A percentile compares a stretch with the other conserved stretches of the same genome.
Evolutionary conservation across 2,329 filamentous ascomycete species (phyloP).

Genomic region (Penicillium sclerotigenum): DNA sequence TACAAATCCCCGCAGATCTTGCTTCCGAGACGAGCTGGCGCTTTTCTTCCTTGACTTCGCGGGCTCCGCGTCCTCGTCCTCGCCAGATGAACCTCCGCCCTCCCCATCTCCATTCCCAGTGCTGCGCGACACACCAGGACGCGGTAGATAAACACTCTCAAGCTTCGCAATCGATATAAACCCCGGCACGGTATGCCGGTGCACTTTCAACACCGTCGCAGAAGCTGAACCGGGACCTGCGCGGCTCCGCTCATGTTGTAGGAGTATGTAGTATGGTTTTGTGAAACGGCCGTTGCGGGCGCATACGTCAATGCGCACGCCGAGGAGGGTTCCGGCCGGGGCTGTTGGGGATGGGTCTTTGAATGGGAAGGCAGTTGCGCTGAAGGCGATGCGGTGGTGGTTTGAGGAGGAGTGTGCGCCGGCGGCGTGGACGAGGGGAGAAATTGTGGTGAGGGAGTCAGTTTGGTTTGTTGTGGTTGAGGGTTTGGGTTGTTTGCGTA

Average conservation of each 20-base stretch:
- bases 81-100: not conserved
- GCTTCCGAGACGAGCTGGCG: constrained; percentile 19
- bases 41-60: constrained; percentile 13
- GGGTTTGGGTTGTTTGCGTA: constrained; percentile 18
- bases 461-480: constrained; percentile 9
- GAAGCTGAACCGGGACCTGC: constrained; percentile 5
- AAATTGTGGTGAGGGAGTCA: constrained; percentile 30
- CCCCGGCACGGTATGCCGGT: constrained; percentile 46
- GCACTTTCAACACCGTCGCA: constrained; percentile 31
- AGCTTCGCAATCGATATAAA: constrained; percentile 43
- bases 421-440: constrained; percentile 32
- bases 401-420: constrained; percentile 37
- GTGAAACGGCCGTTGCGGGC: constrained; percentile 38
- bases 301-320: constrained; percentile 44
- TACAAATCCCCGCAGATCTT: constrained; percentile 39
- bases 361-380: constrained; percentile 47
- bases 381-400: constrained; percentile 45
- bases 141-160: constrained; percentile 37
- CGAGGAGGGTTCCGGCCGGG: constrained; percentile 32
- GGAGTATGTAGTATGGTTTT: constrained; percentile 45
- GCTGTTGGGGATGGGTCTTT: constrained; percentile 41
- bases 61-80: constrained; percentile 15
- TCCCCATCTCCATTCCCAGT: not conserved
- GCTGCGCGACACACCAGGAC: not conserved
- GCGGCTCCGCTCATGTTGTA: constrained; percentile 29